Evolutionary conservation across 148 eudicot species (phyloP), one percentile per base, ranked within the genome.

Genomic region (Vaccinium darrowii): DNA sequence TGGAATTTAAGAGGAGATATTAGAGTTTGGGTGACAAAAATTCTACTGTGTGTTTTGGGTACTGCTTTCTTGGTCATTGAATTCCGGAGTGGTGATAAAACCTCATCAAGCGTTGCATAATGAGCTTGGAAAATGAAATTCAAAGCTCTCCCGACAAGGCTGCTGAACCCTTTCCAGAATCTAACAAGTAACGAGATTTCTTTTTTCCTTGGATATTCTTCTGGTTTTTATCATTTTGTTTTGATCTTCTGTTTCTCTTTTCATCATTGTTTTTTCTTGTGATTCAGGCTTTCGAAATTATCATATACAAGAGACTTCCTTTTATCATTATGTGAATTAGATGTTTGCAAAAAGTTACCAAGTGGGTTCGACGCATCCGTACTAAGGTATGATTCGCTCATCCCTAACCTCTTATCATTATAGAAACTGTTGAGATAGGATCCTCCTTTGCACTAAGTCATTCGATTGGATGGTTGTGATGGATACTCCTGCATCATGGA

Each of bases 281-380:
- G 84, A 30, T 36, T 39, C 92, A 97, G 99, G 96, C 85, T 82
- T 80, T 84, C 89, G 10, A 88, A 50, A 84, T 84, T 89, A 80
- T 86, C 94, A 43, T 97, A 94, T 80, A 74, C 96, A 39, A 90
- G 94, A 87, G 94, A 97, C 58, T 95, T 93, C 86, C 97, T 97
- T 51, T 76, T 97, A 76, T 91, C 98, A 4, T 87, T 95, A 14
- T 83, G 98, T 76, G 91, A 91, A 21, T 85, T 92, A 90, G 99
- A 95, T 82, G 83, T 85, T 83, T 95, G 98, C 93, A 91, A 90
- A 87, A 91, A 86, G 88, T 87, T 95, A 30, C 99, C 99, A 4
- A 83, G 76, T 81, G 99, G 93, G 49, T 93, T 94, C 71, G 94
- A 91, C 85, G 88, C 85, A 85, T 92, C 98, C 49, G 75, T 95